A percentile compares a stretch with the other conserved stretches of the same genome.
Evolutionary conservation across 2,329 filamentous ascomycete genomes (phyloP).

Genomic region (Purpureocillium takamizusanense): DNA sequence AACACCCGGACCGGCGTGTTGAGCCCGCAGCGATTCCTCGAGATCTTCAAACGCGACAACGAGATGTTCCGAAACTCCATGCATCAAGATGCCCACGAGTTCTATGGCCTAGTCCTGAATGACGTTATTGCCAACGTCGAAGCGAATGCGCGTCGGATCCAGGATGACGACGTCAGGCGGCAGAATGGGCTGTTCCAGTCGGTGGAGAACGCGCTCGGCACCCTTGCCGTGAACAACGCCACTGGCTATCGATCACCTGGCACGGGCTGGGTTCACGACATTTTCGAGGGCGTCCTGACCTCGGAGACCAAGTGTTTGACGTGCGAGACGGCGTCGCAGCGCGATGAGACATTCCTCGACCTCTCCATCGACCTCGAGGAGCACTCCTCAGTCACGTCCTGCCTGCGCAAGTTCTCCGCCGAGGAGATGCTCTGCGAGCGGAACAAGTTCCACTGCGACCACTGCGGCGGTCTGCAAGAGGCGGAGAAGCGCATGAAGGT

Average conservation of each 20-base stretch:
- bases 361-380: slow-evolving; percentile 92
- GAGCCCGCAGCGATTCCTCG: slow-evolving; percentile 84
- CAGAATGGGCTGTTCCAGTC: slow-evolving; percentile 40
- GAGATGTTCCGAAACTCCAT: slow-evolving; percentile 96
- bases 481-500: slow-evolving; percentile 99
- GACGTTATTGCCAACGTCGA: slow-evolving; percentile 93
- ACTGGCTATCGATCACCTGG: slow-evolving; percentile 46
- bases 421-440: slow-evolving; percentile 98
- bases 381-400: slow-evolving; percentile 93
- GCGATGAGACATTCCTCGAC: slow-evolving; percentile 93
- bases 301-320: slow-evolving; percentile 96
- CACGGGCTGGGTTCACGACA: slow-evolving; percentile 88
- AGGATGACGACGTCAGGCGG: slow-evolving; percentile 30
- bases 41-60: slow-evolving; percentile 88
- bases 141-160: slow-evolving; percentile 62
- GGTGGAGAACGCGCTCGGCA: slow-evolving; percentile 30
- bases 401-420: slow-evolving; percentile 88
- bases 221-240: slow-evolving; percentile 24
- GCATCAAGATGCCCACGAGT: slow-evolving; percentile 98
- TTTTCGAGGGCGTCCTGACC: slow-evolving; percentile 89
- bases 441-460: slow-evolving; percentile 98
- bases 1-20: slow-evolving; percentile 78
- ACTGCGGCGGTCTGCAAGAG: slow-evolving; percentile 91
- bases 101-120: slow-evolving; percentile 90
- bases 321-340: slow-evolving; percentile 89